Base-by-base conservation (phyloP, 495 filamentous ascomycete species). In the Annulohypoxylon bovei region DNA sequence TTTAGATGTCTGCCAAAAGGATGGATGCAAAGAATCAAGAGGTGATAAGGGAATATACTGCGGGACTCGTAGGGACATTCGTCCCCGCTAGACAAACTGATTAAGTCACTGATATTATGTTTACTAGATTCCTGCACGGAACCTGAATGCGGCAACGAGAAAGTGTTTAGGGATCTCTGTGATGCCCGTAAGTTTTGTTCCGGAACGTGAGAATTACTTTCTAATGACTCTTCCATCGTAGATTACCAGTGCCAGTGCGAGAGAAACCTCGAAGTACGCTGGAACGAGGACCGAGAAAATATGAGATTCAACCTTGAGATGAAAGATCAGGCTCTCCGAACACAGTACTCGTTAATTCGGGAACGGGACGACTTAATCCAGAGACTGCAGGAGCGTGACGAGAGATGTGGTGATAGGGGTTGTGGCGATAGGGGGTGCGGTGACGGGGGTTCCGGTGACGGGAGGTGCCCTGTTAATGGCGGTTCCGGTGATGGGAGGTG, bases 21-120 rank as follows among this genome's bases (percentile, higher is more conserved):
- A 7, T 4, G 52, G 50, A 12, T 71, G 68, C 33, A 18, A 9
- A 22, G 4, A 53, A 7, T n/a, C n/a, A 20, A 56, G 35, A 37
- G n/a, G 33, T 2, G 20, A 5, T 9, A 30, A 8, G 20, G 44
- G 57, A 14, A 18, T 27, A 6, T 62, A 53, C 22, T 71, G 68
- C 32, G 20, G 37, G 5, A 27, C 12, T 16, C 62, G 68, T 71
- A 71, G 50, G 68, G n/a, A 6, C 11, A 33, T 22, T n/a, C n/a
- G 16, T 53, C n/a, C n/a, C 16, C 1, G 3, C n/a, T n/a, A 4
- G 33, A 4, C 28, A 20, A 12, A 2, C 12, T 32, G 11, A 33
- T 18, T 32, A 2, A 6, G 28, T 20, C 12, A 12, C 27, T 53
- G 8, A 53, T 53, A 33, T 33, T 0, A 22, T 22, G 12, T 50